A percentile compares a stretch with the other conserved stretches of the same genome.
Evolutionary conservation across 2,329 filamentous ascomycete species (phyloP).

Genomic region (Fusarium odoratissimum): DNA sequence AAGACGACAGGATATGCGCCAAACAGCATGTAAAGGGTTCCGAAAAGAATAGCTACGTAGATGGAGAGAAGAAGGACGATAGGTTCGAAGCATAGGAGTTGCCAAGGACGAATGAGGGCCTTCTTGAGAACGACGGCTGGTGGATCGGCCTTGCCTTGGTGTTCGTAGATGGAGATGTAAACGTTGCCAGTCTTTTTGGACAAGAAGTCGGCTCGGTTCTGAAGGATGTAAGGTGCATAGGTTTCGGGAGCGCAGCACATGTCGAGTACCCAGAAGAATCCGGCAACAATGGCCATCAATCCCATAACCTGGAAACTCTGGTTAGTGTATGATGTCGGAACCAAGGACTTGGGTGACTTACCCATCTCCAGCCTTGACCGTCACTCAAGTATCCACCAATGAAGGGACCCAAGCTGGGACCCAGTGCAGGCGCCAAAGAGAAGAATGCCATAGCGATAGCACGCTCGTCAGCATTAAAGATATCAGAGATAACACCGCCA

Average conservation of each 20-base stretch:
- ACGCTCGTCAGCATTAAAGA: constrained; percentile 65
- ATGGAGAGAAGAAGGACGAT: constrained; percentile 72
- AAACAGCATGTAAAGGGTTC: constrained; percentile 66
- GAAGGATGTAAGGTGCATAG: constrained; percentile 67
- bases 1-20: constrained; percentile 71
- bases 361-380: constrained; percentile 70
- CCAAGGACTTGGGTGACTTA: not conserved
- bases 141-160: constrained; percentile 55
- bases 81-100: constrained; percentile 72
- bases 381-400: constrained; percentile 71
- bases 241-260: constrained; percentile 66
- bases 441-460: constrained; percentile 70
- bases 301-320: constrained; percentile 62
- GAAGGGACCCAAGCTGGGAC: constrained; percentile 69
- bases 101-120: constrained; percentile 70
- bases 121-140: constrained; percentile 62
- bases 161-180: constrained; percentile 63
- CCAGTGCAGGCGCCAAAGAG: constrained; percentile 71
- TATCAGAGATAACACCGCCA: constrained; percentile 73
- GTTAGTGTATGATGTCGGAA: fast-evolving
- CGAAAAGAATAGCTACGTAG: constrained; percentile 70
- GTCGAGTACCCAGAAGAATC: constrained; percentile 66
- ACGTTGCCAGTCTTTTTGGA: constrained; percentile 64
- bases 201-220: constrained; percentile 62
- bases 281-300: constrained; percentile 70